Evolutionary conservation across 108 stramenopile species (phyloP).

Genomic region (Cyclotella sp.): DNA sequence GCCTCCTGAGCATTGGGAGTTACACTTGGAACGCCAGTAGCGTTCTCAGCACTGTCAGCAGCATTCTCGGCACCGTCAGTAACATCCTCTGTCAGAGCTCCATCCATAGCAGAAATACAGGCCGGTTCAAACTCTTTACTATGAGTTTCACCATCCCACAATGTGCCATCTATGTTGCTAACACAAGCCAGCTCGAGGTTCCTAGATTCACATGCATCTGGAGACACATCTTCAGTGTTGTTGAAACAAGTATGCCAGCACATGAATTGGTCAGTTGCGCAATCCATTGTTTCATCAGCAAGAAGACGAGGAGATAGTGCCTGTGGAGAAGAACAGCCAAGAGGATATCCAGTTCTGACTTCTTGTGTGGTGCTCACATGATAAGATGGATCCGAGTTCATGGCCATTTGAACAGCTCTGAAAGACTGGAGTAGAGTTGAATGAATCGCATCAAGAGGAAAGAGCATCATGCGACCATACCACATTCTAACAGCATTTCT

Average conservation of each 20-base stretch:
- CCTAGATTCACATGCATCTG: constrained; percentile 7
- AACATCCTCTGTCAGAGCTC: neutral
- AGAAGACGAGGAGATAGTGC: constrained; percentile 12
- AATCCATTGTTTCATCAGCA: neutral
- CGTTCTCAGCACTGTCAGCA: too few species aligned
- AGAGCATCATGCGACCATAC: constrained; percentile 22
- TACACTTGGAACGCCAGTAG: too few species aligned
- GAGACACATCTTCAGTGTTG: constrained; percentile 14
- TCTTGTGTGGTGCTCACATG: neutral
- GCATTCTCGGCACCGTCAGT: neutral
- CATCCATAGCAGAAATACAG: neutral
- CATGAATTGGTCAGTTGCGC: constrained; percentile 6
- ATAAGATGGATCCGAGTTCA: constrained; percentile 18
- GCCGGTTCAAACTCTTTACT: constrained; percentile 15
- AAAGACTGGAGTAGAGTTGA: constrained; percentile 3
- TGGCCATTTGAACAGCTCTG: neutral
- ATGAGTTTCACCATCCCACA: constrained; percentile 12
- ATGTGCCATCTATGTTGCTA: constrained; percentile 2
- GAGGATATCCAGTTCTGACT: neutral
- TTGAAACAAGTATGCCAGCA: constrained; percentile 25
- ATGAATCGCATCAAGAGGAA: constrained; percentile 5
- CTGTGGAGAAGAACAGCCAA: constrained; percentile 11
- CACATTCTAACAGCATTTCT: neutral
- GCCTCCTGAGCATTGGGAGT: too few species aligned
- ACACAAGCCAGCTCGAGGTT: constrained; percentile 11